These are phyloP conservation scores for Melaleuca quinquenervia DNA, from an alignment of 345 rosid genomes.

Conservation along the genomic window DNA sequence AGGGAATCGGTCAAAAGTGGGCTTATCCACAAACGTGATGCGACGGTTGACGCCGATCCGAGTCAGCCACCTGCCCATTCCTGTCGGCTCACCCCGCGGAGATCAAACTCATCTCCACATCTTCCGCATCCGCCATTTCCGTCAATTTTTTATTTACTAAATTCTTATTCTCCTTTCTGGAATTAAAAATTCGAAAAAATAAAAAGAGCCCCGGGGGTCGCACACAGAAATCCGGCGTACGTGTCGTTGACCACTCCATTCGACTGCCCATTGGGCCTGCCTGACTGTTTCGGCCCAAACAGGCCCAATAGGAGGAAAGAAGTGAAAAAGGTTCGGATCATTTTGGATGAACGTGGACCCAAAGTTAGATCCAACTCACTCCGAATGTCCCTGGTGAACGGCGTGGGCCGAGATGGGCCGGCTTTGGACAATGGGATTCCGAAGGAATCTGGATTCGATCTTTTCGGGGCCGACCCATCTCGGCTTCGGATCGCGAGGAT, in stretches of 20 bases:
- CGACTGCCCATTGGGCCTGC: neutral
- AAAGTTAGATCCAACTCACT: neutral
- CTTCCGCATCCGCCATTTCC: too few relatives aligned
- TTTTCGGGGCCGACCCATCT: neutral
- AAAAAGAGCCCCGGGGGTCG: neutral
- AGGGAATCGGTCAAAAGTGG: neutral
- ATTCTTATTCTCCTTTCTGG: neutral
- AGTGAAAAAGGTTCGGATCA: neutral
- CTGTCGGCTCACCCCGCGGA: neutral
- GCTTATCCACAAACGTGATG: constrained; percentile 11
- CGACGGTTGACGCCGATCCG: constrained; percentile 11
- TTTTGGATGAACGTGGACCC: neutral
- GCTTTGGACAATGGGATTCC: neutral
- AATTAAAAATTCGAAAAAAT: neutral
- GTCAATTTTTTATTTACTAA: too few relatives aligned
- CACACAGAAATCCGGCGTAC: neutral
- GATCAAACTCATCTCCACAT: neutral
- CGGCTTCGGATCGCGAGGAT: neutral
- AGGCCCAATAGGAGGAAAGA: neutral
- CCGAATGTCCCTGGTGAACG: neutral
- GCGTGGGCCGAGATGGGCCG: accelerated
- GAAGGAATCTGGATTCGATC: neutral
- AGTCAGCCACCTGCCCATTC: constrained; percentile 16
- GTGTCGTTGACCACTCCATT: neutral
- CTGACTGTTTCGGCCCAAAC: neutral